Conservation (phyloP, 2,329 filamentous ascomycete genomes). For the Microdochium trichocladiopsis region DNA sequence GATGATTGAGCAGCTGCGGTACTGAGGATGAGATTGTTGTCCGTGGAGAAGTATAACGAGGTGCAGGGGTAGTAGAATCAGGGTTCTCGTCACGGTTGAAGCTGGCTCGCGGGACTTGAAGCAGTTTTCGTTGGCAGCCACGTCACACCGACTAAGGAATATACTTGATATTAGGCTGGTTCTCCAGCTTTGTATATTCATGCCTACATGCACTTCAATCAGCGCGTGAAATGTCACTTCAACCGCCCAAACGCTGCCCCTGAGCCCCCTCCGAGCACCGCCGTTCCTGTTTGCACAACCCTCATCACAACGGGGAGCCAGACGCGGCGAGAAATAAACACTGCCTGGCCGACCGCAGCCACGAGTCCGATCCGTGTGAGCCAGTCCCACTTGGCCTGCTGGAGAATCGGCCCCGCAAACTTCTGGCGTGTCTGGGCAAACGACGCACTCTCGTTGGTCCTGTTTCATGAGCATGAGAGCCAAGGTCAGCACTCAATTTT, state of each 20-base stretch:
- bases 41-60: too few species aligned
- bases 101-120: too few species aligned
- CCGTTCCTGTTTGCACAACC: not conserved
- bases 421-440: not conserved
- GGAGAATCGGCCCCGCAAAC: not conserved
- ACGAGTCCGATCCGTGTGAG: not conserved
- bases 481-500: not conserved
- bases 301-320: not conserved
- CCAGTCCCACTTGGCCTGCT: not conserved
- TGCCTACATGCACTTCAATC: too few species aligned
- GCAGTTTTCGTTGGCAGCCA: too few species aligned
- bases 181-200: too few species aligned
- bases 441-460: not conserved
- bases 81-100: too few species aligned
- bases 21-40: conserved; percentile 14
- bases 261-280: not conserved
- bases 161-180: too few species aligned
- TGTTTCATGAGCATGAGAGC: not conserved
- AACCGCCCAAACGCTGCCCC: too few species aligned
- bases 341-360: not conserved
- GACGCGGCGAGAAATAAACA: not conserved
- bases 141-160: too few species aligned
- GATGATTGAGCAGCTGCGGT: conserved; percentile 32
- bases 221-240: too few species aligned
- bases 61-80: too few species aligned